phyloP scores from a whole-genome alignment of 768 basidiomycete species.

The Gautieria morchelliformis region DNA sequence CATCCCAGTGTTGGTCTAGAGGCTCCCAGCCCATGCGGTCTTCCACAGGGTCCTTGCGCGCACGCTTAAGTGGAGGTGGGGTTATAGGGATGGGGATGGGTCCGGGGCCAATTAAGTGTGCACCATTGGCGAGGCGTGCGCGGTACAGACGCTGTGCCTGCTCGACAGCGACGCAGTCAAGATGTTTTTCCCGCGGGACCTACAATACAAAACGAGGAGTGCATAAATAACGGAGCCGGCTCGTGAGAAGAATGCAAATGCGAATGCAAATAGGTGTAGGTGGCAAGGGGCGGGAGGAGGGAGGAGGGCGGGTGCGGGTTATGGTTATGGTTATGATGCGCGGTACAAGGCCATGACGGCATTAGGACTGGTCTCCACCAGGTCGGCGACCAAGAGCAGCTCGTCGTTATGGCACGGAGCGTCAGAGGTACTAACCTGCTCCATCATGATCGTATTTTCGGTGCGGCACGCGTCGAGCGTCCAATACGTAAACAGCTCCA shows the following conservation, averaged over 20 bases:
- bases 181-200: background rate
- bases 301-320: too few relatives aligned
- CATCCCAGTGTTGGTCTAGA: background rate
- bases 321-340: background rate
- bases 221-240: background rate
- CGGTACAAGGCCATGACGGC: background rate
- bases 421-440: background rate
- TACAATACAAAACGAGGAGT: background rate
- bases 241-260: background rate
- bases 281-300: background rate
- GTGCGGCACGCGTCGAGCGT: background rate
- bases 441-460: background rate
- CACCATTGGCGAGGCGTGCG: background rate
- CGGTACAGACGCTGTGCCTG: background rate
- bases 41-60: background rate
- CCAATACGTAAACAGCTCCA: slow-evolving; percentile 7
- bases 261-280: too few relatives aligned
- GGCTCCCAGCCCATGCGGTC: background rate
- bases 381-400: background rate
- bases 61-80: background rate
- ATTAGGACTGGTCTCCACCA: background rate
- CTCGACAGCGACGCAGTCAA: background rate
- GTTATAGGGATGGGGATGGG: background rate
- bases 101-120: background rate
- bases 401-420: background rate